phyloP scores from a whole-genome alignment of 345 rosid genomes.

The Excoecaria cochinchinensis region DNA sequence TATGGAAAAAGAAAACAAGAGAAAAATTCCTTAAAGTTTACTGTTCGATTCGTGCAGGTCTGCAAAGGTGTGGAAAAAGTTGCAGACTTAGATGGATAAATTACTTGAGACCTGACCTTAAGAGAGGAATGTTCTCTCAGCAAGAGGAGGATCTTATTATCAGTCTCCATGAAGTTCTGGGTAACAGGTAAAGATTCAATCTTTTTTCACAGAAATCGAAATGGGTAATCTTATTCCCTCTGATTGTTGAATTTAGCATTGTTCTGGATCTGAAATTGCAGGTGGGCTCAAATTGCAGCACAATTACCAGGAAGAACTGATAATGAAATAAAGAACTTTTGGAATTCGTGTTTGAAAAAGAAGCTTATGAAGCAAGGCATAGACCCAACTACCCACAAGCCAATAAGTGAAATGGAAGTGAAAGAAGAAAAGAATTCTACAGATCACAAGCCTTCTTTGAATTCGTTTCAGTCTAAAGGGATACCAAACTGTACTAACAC shows the following conservation, averaged over 20 bases:
- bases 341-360: slow-evolving; percentile 74
- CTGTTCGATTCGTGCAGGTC: slow-evolving; percentile 33
- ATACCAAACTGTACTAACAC: background rate
- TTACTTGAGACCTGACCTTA: slow-evolving; percentile 87
- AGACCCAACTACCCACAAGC: slow-evolving; percentile 64
- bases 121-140: slow-evolving; percentile 56
- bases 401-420: slow-evolving; percentile 27
- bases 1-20: background rate
- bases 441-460: slow-evolving; percentile 1
- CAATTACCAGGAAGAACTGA: slow-evolving; percentile 69
- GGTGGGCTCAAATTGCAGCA: slow-evolving; percentile 74
- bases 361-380: slow-evolving; percentile 67
- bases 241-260: background rate
- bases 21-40: background rate
- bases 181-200: slow-evolving; percentile 36
- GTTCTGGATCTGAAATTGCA: slow-evolving; percentile 11
- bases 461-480: background rate
- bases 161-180: slow-evolving; percentile 39
- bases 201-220: background rate
- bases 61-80: slow-evolving; percentile 86
- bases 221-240: background rate
- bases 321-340: slow-evolving; percentile 68
- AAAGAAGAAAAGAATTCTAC: slow-evolving; percentile 31
- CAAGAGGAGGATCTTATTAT: slow-evolving; percentile 46
- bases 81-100: slow-evolving; percentile 93